These are phyloP conservation scores for Paulownia fortunei DNA, from an alignment of 257 asterid species.

Conservation along the genomic window DNA sequence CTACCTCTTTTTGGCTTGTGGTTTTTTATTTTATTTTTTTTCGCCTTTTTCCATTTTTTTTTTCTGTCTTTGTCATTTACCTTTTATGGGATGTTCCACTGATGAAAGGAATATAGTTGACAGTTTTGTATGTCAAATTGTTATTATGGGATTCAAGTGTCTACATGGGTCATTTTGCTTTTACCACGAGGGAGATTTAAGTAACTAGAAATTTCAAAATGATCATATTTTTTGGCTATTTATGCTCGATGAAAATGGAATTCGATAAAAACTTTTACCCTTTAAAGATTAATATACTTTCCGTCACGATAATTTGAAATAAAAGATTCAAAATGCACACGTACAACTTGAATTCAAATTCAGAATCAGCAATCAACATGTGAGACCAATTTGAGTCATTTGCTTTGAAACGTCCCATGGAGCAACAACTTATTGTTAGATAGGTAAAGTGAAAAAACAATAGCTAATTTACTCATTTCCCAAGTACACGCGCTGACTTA, in stretches of 20 bases:
- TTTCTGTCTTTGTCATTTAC: not conserved
- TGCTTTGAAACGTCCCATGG: too few species aligned
- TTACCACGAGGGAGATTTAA: not conserved
- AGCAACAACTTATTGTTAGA: too few species aligned
- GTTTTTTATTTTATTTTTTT: not conserved
- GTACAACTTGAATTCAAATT: too few species aligned
- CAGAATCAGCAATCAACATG: too few species aligned
- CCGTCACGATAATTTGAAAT: too few species aligned
- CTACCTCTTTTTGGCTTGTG: not conserved
- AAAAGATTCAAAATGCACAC: too few species aligned
- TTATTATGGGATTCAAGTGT: not conserved
- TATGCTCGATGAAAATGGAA: not conserved
- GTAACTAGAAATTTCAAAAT: not conserved
- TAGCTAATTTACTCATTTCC: too few species aligned
- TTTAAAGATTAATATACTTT: too few species aligned
- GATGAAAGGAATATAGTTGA: conserved; percentile 5
- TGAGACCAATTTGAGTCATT: too few species aligned
- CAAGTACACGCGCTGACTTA: too few species aligned
- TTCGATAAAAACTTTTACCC: too few species aligned
- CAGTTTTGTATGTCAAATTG: not conserved
- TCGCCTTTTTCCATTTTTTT: not conserved
- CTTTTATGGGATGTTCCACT: not conserved
- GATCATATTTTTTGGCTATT: not conserved
- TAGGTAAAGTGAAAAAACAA: too few species aligned
- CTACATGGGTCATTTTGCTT: not conserved